These are phyloP conservation scores for Phytopythium kandeliae DNA, from an alignment of 352 stramenopile genomes.

Conservation along the genomic window DNA sequence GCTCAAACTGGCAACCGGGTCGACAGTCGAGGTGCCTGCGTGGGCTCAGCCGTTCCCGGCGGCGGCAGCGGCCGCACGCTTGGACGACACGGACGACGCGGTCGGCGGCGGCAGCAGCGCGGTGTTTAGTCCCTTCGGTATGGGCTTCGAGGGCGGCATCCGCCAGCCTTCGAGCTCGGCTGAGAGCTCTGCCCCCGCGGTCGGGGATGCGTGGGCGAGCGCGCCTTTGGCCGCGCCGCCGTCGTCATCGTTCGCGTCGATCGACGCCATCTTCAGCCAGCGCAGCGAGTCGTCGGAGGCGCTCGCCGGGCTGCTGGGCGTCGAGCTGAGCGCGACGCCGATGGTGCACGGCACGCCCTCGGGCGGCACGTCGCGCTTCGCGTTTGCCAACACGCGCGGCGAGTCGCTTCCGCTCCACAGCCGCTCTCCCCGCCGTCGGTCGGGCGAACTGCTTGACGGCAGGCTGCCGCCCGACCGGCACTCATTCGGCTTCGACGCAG, in stretches of 20 bases:
- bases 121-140: constrained; percentile 69
- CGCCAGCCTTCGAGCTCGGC: constrained; percentile 12
- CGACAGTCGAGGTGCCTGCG: constrained; percentile 50
- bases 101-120: constrained; percentile 11
- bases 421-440: not conserved
- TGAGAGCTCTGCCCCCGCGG: constrained; percentile 11
- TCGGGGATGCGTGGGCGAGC: constrained; percentile 19
- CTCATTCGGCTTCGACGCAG: constrained; percentile 21
- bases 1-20: constrained; percentile 59
- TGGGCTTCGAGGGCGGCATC: constrained; percentile 68
- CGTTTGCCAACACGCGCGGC: constrained; percentile 57
- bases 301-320: constrained; percentile 55
- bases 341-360: constrained; percentile 28
- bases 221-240: constrained; percentile 5
- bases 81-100: constrained; percentile 25
- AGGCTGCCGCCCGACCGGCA: not conserved
- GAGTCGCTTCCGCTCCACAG: constrained; percentile 4
- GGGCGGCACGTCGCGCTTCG: constrained; percentile 65
- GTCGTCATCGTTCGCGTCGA: constrained; percentile 70
- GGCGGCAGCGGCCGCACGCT: constrained; percentile 25
- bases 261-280: constrained; percentile 80
- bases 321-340: constrained; percentile 44
- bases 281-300: constrained; percentile 69
- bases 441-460: constrained; percentile 1
- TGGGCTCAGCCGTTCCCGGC: constrained; percentile 70